Conservation (phyloP, 495 filamentous ascomycete species). For the Talaromyces nanjingensis region DNA sequence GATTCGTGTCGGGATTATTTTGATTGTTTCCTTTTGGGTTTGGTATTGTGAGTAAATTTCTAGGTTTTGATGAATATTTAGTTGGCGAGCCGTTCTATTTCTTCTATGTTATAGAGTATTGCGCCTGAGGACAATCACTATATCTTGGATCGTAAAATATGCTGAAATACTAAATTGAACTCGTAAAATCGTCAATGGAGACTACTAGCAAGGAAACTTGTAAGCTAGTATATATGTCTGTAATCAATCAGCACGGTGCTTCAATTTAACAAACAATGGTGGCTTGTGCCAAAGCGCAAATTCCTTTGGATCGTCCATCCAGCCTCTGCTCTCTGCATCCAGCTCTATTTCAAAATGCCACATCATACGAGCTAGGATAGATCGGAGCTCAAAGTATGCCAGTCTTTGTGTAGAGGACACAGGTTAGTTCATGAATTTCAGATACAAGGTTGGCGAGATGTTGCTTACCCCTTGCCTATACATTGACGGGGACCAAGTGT, state of each 20-base stretch:
- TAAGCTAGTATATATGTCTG: background rate
- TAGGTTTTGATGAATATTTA: background rate
- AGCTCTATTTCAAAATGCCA: conserved; percentile 14
- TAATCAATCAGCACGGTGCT: background rate
- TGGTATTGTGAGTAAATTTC: background rate
- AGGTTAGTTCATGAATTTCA: background rate
- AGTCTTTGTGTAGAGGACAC: background rate
- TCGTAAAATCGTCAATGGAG: background rate
- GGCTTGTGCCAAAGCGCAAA: conserved; percentile 6
- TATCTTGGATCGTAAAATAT: background rate
- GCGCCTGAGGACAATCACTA: background rate
- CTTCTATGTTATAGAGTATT: background rate
- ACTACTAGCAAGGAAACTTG: background rate
- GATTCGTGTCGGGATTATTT: background rate
- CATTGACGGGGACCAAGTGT: conserved; percentile 42
- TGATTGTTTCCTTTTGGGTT: background rate
- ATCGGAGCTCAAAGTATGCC: conserved; percentile 11
- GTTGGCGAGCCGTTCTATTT: background rate
- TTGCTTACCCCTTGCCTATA: conserved; percentile 36
- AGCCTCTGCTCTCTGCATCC: background rate
- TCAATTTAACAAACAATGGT: background rate
- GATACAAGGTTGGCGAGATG: background rate
- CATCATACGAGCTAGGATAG: conserved; percentile 12
- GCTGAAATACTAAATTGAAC: background rate
- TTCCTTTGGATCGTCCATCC: conserved; percentile 1